Evolutionary conservation across 345 rosid genomes (phyloP), one percentile per base, ranked within the genome.

Genomic region (Gossypium bickii): DNA sequence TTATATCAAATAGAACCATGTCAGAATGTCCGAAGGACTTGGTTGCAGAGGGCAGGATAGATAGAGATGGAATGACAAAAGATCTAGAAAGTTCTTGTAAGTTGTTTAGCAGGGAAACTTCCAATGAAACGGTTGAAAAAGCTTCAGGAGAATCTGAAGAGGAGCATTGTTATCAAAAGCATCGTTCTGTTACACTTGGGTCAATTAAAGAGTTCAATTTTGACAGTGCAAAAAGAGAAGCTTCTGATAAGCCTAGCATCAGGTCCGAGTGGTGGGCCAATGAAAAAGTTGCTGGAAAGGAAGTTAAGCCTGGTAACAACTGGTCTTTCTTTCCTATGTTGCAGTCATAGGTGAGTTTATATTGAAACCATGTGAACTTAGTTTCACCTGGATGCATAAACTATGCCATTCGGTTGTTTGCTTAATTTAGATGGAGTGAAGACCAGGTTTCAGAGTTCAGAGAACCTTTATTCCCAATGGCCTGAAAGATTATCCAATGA

Each of bases 291-390:
- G 87, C 86, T 7, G 90, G 94, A 45, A 84, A 85, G 79, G 91
- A 90, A 67, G 68, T 78, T 66, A 84, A 80, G 57, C 83, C 86
- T 69, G 80, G 88, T 73, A 85, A 78, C 76, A 87, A 78, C 79
- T 94, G 98, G 98, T 83, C 89, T 62, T 90, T 94, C 87, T 90
- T 92, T 83, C 97, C 98, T 1, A 76, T 88, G 75, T 84, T 94
- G 74, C 93, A 88, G 83, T 89, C 97, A 71, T 88, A 87, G 78
- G 83, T 86, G 63, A 85, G 84, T 79, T 91, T 81, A 89, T 74
- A 72, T 58, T 64, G 57, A 20, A 72, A 62, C 78, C 34, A 34
- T 52, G 44, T 17, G 43, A 4, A 49, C 56, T 13, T 41, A 49
- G 49, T 70, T 69, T 71, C 34, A 9, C 70, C 53, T 64, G 24